Evolutionary conservation across 164 flowering plant species (phyloP).

Genomic region (Piper betle): DNA sequence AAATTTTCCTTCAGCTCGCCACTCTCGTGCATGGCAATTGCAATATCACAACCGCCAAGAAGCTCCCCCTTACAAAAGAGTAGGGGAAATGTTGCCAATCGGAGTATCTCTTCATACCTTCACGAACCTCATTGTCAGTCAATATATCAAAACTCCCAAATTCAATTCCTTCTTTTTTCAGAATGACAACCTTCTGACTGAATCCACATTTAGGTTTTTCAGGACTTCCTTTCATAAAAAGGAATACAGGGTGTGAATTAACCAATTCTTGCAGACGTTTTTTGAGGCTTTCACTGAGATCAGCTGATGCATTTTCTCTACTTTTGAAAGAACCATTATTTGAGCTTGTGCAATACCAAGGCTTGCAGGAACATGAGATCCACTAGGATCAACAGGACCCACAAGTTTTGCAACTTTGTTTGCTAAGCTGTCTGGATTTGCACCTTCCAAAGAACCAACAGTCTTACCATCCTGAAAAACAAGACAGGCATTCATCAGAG

Average conservation of each 20-base stretch:
- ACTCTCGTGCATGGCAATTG: constrained; percentile 74
- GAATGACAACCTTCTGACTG: constrained; percentile 67
- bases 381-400: constrained; percentile 33
- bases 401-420: constrained; percentile 81
- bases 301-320: constrained; percentile 18
- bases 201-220: constrained; percentile 85
- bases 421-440: constrained; percentile 85
- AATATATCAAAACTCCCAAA: constrained; percentile 90
- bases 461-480: constrained; percentile 57
- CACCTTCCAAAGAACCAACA: constrained; percentile 79
- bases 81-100: constrained; percentile 96
- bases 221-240: constrained; percentile 93
- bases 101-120: constrained; percentile 71
- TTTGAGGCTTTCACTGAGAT: constrained; percentile 24
- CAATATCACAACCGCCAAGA: constrained; percentile 86
- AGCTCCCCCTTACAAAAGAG: constrained; percentile 90
- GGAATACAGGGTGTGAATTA: constrained; percentile 59
- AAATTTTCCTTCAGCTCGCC: constrained; percentile 74
- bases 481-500: background rate
- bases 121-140: constrained; percentile 67
- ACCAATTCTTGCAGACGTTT: constrained; percentile 45
- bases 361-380: constrained; percentile 83
- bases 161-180: constrained; percentile 59
- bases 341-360: constrained; percentile 72
- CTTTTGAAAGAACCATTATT: constrained; percentile 30